Base-by-base conservation (phyloP, 768 basidiomycete genomes). In the Neoboletus subvelutipes region DNA sequence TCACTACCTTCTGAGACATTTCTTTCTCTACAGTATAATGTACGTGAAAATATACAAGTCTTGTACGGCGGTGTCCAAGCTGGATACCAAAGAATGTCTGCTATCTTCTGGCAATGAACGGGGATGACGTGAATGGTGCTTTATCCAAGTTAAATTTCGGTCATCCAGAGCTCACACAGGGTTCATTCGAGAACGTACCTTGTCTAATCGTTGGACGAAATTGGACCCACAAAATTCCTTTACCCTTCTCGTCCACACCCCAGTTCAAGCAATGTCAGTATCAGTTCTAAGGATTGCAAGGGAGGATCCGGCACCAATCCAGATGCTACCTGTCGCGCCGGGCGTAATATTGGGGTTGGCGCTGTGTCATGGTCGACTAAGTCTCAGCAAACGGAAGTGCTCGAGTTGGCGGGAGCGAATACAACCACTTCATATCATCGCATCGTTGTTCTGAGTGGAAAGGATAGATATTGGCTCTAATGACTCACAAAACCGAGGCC, bases 1-100 rank as follows among this genome's bases (percentile, higher is more conserved):
- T 66, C 28, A 82, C 78, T 34, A 82, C 70, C 64, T 80, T 82
- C 36, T 46, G 64, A 18, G 66, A 54, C 68, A 70, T 66, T 20
- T 48, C 18, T 49, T 20, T 42, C 47, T 45, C 22, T 45, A 51
- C 41, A 22, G 18, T 13, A 20, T 33, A 22, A n/a, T 45, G 41
- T 55, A 36, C 22, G 20, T 26, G 39, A 29, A 47, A 45, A 34
- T 41, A 33, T 24, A 60, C 50, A 33, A 40, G 22, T 20, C 36
- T 49, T 41, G 55, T 40, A 34, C 18, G 17, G 18, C 28, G 28
- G 5, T 41, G 37, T 40, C 24, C 37, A 36, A 37, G 31, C 17
- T 24, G 28, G 37, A 48, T 33, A 17, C 22, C 37, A 22, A 39
- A 9, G 24, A 13, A 36, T 24, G 26, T 45, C 29, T n/a, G 36